Base-by-base conservation (phyloP, 2,329 filamentous ascomycete genomes). In the Rhynchosporium graminicola region DNA sequence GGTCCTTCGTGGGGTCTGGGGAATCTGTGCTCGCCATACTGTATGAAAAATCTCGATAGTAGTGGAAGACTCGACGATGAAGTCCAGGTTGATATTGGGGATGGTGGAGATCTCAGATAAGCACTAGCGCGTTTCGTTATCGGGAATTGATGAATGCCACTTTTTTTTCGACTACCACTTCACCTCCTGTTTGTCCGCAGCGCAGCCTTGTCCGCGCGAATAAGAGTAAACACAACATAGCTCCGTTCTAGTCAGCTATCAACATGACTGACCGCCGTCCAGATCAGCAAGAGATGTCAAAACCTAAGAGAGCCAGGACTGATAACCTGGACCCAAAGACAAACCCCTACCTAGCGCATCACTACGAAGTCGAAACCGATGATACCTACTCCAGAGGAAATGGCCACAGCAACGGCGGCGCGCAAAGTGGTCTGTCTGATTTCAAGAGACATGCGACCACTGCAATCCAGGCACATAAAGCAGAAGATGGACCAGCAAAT, bases 321-420 rank as follows among this genome's bases (percentile, higher is more conserved):
- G 69, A 60, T 54, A 77, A 77, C 65, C 56, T 71, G 29, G 82
- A 85, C 73, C 83, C 84, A 59, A 78, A 78, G 63, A 73, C 83
- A 74, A 98, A 98, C 75, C 91, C 91, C 1, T 98, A 99, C 80
- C 86, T 99, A 66, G 91, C 92, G 61, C 95, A 99, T 77, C 89
- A 90, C 86, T 87, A 94, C 77, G 82, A 88, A 66, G 78, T 83
- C 65, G 54, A 58, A 45, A 73, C 77, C 12, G 59, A 67, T 12
- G 60, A 66, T 26, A 55, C 59, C 9, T 67, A 67, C 51, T 61
- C 60, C 12, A 45, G 13, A 28, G 36, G 29, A 50, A 74, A 74
- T 74, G 78, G 73, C 57, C 72, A 78, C 69, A 74, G 76, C 58
- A 68, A 72, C 62, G 71, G 74, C 62, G 70, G 74, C 61, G 57